These are phyloP conservation scores for Xylariaceae sp. DNA, from an alignment of 2,329 filamentous ascomycete genomes.

Conservation along the genomic window DNA sequence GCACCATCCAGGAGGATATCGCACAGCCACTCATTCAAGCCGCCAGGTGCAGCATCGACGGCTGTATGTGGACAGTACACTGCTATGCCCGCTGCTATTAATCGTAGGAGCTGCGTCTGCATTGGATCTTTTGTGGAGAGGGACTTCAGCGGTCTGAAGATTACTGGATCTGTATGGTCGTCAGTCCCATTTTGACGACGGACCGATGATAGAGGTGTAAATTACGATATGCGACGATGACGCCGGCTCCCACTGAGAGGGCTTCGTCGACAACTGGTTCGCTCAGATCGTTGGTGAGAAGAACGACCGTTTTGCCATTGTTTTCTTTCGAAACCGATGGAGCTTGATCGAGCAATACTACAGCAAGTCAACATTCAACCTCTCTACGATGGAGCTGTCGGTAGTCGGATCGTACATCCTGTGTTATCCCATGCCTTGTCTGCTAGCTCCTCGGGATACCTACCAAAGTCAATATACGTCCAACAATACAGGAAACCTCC, in stretches of 20 bases:
- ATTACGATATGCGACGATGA: constrained; percentile 85
- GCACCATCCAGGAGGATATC: constrained; percentile 68
- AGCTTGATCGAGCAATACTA: constrained; percentile 51
- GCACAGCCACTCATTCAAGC: constrained; percentile 92
- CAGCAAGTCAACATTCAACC: not conserved
- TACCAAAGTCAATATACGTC: constrained; percentile 35
- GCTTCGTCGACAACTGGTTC: constrained; percentile 87
- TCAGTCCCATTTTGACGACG: constrained; percentile 1
- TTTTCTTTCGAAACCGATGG: constrained; percentile 51
- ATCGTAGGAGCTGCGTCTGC: constrained; percentile 76
- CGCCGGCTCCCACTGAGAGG: constrained; percentile 69
- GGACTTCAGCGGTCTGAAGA: constrained; percentile 89
- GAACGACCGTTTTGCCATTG: constrained; percentile 43
- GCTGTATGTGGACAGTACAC: constrained; percentile 97
- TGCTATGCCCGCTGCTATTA: constrained; percentile 84
- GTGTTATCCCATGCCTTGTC: constrained; percentile 96
- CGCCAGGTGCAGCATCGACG: constrained; percentile 79
- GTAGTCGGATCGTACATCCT: constrained; percentile 56
- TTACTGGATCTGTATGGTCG: constrained; percentile 73
- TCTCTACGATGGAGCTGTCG: not conserved
- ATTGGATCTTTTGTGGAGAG: constrained; percentile 82
- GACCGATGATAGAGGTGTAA: not conserved
- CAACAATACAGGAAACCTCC: not conserved
- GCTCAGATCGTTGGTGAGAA: constrained; percentile 84
- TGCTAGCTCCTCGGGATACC: constrained; percentile 85